A percentile compares a stretch with the other conserved stretches of the same genome.
Conservation (phyloP, 2,329 filamentous ascomycete genomes). For the Fusarium floridanum region DNA sequence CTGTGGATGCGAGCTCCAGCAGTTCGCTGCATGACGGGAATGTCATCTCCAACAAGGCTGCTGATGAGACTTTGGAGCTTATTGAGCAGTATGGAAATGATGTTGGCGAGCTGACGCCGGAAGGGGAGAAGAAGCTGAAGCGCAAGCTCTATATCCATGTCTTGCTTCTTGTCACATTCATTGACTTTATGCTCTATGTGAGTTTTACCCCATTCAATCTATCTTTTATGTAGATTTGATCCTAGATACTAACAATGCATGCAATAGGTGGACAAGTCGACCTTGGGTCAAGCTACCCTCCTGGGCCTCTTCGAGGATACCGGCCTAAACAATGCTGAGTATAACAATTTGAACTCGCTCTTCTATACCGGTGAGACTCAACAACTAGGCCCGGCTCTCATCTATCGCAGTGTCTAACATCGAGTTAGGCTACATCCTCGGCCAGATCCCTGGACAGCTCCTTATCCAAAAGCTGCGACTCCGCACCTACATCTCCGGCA, state of each 20-base stretch:
- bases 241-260: too few species aligned
- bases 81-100: constrained; percentile 10
- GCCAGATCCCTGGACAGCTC: not conserved
- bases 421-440: not conserved
- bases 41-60: constrained; percentile 14
- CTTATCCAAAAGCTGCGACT: constrained; percentile 1
- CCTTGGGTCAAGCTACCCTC: not conserved
- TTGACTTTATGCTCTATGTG: constrained; percentile 5
- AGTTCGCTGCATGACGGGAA: not conserved
- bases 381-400: too few species aligned
- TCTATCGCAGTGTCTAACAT: too few species aligned
- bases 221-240: too few species aligned
- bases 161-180: not conserved
- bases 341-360: not conserved
- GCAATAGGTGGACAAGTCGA: constrained; percentile 2
- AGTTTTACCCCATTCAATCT: not conserved
- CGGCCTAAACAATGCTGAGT: not conserved
- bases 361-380: not conserved
- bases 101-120: not conserved
- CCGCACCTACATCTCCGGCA: not conserved
- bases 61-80: constrained; percentile 12
- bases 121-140: not conserved
- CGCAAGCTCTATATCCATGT: not conserved
- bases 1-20: constrained; percentile 2
- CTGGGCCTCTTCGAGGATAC: not conserved